These are phyloP conservation scores for Corniculantispora saksenae DNA, from an alignment of 2,329 filamentous ascomycete genomes.

Conservation along the genomic window DNA sequence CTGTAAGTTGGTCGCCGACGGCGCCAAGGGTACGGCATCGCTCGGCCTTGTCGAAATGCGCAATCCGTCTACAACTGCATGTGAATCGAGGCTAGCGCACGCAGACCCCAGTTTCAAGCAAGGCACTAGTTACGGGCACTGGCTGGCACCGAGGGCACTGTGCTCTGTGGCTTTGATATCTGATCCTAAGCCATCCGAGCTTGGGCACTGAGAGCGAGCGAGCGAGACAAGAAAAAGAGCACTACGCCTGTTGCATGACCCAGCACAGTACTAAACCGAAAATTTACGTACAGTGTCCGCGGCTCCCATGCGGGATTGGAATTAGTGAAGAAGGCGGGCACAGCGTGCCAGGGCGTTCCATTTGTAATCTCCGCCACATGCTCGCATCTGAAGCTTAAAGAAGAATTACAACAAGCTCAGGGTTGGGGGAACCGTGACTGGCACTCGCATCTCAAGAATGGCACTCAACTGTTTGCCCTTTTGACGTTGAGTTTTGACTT, in stretches of 20 bases:
- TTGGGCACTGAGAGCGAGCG: not conserved
- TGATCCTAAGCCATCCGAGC: not conserved
- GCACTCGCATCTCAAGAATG: not conserved
- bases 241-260: not conserved
- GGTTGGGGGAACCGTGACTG: not conserved
- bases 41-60: conserved; percentile 7
- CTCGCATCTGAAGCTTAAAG: not conserved
- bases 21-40: not conserved
- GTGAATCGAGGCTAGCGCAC: conserved; percentile 12
- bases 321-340: not conserved
- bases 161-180: conserved; percentile 12
- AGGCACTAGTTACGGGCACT: not conserved
- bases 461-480: not conserved
- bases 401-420: not conserved
- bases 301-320: not conserved
- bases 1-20: conserved; percentile 4
- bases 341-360: conserved; percentile 3
- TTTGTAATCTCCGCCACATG: conserved; percentile 5
- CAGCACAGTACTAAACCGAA: not conserved
- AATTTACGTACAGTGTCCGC: not conserved
- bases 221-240: not conserved
- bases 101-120: not conserved
- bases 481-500: conserved; percentile 12
- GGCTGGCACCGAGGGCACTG: not conserved
- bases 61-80: not conserved